Conservation (phyloP, 768 basidiomycete species). For the Polyporus arcularius region DNA sequence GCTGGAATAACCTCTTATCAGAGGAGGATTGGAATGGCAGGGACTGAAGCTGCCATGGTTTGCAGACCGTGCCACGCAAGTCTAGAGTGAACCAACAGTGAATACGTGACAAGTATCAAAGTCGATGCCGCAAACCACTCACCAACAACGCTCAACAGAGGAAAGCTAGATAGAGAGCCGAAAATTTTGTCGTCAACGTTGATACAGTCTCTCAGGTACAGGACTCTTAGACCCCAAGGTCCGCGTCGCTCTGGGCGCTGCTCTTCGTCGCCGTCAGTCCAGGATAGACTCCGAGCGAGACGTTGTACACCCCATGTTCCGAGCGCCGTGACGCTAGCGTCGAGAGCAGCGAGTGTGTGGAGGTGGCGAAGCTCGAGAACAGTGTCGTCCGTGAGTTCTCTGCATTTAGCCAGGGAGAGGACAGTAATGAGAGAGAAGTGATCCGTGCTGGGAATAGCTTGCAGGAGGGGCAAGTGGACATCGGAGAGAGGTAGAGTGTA, state of each 20-base stretch:
- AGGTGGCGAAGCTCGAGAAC: slow-evolving; percentile 52
- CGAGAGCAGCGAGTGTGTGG: slow-evolving; percentile 61
- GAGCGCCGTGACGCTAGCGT: slow-evolving; percentile 56
- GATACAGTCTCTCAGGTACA: slow-evolving; percentile 56
- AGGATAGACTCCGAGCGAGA: slow-evolving; percentile 51
- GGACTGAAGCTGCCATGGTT: neutral
- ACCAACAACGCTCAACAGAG: slow-evolving; percentile 65
- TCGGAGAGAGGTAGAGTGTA: slow-evolving; percentile 58
- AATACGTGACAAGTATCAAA: neutral
- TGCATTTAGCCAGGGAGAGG: slow-evolving; percentile 57
- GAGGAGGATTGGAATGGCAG: slow-evolving; percentile 13
- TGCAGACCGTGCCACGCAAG: slow-evolving; percentile 31
- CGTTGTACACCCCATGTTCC: slow-evolving; percentile 52
- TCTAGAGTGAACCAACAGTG: slow-evolving; percentile 21
- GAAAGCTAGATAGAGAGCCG: slow-evolving; percentile 46
- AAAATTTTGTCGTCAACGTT: slow-evolving; percentile 46
- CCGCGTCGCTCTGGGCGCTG: slow-evolving; percentile 34
- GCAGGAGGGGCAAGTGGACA: slow-evolving; percentile 54
- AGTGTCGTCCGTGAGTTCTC: slow-evolving; percentile 58
- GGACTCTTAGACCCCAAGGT: slow-evolving; percentile 60
- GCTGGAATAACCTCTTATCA: slow-evolving; percentile 21
- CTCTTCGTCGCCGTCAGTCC: slow-evolving; percentile 33
- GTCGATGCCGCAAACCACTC: slow-evolving; percentile 24
- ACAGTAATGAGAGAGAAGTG: slow-evolving; percentile 67
- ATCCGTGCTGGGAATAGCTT: slow-evolving; percentile 52